Conservation (phyloP, 495 filamentous ascomycete genomes). For the Penicillium turbatum region DNA sequence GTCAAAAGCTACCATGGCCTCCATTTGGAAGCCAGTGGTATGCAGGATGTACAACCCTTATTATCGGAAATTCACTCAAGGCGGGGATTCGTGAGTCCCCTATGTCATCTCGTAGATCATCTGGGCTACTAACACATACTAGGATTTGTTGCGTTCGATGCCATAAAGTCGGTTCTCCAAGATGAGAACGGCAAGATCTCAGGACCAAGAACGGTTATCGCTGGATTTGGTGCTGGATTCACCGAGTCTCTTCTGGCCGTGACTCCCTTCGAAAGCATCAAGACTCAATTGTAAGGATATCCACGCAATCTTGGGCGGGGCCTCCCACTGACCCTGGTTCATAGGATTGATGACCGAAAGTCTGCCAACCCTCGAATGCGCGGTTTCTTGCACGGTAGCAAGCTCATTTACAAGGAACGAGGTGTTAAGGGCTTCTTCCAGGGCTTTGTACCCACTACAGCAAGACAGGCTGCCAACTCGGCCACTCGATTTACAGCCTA, state of each 20-base stretch:
- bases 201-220: slow-evolving; percentile 84
- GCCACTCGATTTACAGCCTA: slow-evolving; percentile 87
- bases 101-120: not conserved
- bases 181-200: slow-evolving; percentile 87
- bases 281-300: slow-evolving; percentile 71
- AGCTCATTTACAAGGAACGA: slow-evolving; percentile 79
- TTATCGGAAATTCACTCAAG: slow-evolving; percentile 94
- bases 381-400: slow-evolving; percentile 87
- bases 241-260: slow-evolving; percentile 92
- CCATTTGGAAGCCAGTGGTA: slow-evolving; percentile 95
- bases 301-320: not conserved
- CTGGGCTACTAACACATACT: not conserved
- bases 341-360: slow-evolving; percentile 92
- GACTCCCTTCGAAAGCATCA: slow-evolving; percentile 96
- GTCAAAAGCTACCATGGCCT: slow-evolving; percentile 90
- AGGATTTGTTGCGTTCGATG: slow-evolving; percentile 96
- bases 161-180: slow-evolving; percentile 75
- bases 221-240: slow-evolving; percentile 90
- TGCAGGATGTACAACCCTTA: slow-evolving; percentile 93
- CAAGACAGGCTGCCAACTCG: slow-evolving; percentile 90
- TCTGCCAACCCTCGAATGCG: slow-evolving; percentile 78
- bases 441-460: slow-evolving; percentile 91
- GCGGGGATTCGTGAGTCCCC: slow-evolving; percentile 79
- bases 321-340: not conserved
- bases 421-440: slow-evolving; percentile 93